These are phyloP conservation scores for Beauveria sp. DNA, from an alignment of 2,329 filamentous ascomycete genomes.

Conservation along the genomic window DNA sequence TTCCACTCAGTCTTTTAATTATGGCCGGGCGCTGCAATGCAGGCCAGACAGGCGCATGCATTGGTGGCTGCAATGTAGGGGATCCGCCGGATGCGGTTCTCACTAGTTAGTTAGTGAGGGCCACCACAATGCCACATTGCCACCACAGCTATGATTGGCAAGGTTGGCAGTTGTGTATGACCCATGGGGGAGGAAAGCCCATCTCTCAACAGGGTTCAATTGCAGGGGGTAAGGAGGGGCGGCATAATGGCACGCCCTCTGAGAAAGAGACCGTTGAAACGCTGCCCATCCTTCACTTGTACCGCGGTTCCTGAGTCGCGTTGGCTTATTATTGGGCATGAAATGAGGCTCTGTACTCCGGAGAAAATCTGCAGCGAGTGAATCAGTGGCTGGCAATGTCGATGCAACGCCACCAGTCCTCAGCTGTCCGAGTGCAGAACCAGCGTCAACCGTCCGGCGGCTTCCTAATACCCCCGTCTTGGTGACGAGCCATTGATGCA, in stretches of 20 bases:
- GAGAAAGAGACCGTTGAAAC: conserved; percentile 3
- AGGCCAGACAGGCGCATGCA: background rate
- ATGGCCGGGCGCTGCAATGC: background rate
- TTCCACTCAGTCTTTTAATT: background rate
- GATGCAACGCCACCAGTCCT: background rate
- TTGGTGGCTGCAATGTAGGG: background rate
- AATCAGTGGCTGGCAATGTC: background rate
- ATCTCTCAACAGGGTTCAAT: background rate
- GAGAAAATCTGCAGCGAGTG: background rate
- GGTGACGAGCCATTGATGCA: no score
- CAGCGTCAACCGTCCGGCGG: background rate
- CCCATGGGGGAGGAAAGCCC: background rate
- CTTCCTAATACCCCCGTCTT: no score
- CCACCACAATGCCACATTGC: background rate
- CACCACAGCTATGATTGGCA: background rate
- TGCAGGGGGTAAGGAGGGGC: background rate
- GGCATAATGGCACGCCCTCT: conserved; percentile 2
- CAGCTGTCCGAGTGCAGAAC: background rate
- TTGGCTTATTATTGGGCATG: background rate
- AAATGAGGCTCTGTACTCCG: background rate
- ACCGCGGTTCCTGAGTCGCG: conserved; percentile 9
- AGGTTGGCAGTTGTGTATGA: no score
- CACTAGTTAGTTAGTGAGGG: background rate
- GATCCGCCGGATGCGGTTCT: conserved; percentile 3
- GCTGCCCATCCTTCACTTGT: background rate